These are phyloP conservation scores for Solanum hybrid DNA, from an alignment of 305 asterid genomes.

Conservation along the genomic window DNA sequence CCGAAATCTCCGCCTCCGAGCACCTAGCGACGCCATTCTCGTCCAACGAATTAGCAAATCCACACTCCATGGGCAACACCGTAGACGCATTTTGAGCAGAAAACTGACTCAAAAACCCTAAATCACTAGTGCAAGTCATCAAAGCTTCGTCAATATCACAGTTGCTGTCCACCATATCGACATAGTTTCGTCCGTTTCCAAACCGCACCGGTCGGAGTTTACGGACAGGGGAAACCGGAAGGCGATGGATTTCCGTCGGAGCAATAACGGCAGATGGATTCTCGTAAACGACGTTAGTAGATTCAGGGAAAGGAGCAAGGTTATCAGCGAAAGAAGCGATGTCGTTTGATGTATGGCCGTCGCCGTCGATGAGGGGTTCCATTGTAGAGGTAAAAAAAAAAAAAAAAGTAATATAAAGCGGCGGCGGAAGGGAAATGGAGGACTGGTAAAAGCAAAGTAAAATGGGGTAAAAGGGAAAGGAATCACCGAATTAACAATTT, in stretches of 20 bases:
- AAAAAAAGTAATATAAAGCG: neutral
- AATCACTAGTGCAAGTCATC: slow-evolving; percentile 7
- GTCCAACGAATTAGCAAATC: neutral
- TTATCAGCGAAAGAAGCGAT: neutral
- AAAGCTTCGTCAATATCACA: neutral
- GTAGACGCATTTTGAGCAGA: neutral
- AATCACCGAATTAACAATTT: neutral
- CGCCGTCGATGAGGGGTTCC: slow-evolving; percentile 6
- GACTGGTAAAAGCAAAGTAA: slow-evolving; percentile 3
- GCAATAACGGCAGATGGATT: neutral
- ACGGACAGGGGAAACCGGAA: slow-evolving; percentile 1
- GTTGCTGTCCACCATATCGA: neutral
- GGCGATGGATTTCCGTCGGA: neutral
- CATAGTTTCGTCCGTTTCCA: neutral
- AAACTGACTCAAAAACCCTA: slow-evolving; percentile 9
- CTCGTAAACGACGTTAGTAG: neutral
- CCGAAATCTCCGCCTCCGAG: neutral
- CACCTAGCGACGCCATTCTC: neutral
- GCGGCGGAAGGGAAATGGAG: slow-evolving; percentile 5
- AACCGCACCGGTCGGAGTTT: slow-evolving; percentile 13
- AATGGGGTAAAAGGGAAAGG: slow-evolving; percentile 4
- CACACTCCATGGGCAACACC: neutral
- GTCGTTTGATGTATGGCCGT: neutral
- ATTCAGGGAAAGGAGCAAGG: slow-evolving; percentile 2
- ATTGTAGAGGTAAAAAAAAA: slow-evolving; percentile 6